phyloP scores from a whole-genome alignment of 306 rosid genomes.

The Cucumis sativus region DNA sequence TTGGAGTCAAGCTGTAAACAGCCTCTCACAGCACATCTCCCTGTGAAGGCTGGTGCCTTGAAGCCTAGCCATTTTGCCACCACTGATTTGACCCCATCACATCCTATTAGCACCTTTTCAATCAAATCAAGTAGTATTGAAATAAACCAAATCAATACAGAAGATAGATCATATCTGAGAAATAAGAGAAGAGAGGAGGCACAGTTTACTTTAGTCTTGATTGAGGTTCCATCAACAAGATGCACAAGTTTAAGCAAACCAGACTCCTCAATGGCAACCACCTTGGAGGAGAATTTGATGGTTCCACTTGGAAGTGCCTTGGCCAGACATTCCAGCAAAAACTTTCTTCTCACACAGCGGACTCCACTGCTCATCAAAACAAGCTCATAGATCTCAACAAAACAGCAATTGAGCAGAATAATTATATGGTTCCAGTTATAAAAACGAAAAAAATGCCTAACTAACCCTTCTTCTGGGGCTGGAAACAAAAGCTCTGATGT shows the following conservation, averaged over 20 bases:
- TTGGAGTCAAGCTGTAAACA: conserved; percentile 2
- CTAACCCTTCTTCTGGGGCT: conserved; percentile 37
- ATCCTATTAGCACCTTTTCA: conserved; percentile 53
- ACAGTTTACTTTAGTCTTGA: conserved; percentile 44
- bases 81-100: conserved; percentile 76
- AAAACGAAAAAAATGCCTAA: not conserved
- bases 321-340: conserved; percentile 44
- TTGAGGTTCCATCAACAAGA: conserved; percentile 49
- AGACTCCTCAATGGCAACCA: conserved; percentile 53
- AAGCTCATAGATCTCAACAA: not conserved
- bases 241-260: conserved; percentile 44
- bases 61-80: conserved; percentile 70
- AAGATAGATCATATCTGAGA: not conserved
- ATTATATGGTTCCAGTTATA: not conserved
- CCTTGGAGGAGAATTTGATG: conserved; percentile 57
- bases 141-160: not conserved
- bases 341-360: conserved; percentile 42
- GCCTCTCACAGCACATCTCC: conserved; percentile 54
- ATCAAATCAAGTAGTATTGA: not conserved
- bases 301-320: conserved; percentile 55
- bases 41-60: conserved; percentile 25
- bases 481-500: conserved; percentile 19
- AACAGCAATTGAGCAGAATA: not conserved
- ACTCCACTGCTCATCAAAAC: conserved; percentile 14
- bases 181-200: not conserved